These are phyloP conservation scores for Solanum okadae DNA, from an alignment of 257 asterid genomes.

Conservation along the genomic window DNA sequence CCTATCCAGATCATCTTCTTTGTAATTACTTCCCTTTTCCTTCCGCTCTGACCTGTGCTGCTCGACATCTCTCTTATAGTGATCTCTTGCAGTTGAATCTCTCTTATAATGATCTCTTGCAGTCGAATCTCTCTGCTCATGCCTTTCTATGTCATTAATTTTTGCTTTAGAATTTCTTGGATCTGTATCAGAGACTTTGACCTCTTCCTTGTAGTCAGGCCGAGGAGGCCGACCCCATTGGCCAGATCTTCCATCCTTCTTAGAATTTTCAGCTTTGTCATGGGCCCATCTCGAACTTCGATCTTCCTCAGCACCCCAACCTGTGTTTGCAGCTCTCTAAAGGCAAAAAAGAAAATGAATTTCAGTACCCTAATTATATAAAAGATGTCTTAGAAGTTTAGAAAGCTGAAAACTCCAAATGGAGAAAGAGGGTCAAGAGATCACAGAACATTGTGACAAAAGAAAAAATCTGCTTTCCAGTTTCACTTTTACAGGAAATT, in stretches of 20 bases:
- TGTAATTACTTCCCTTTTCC: conserved; percentile 11
- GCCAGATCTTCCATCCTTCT: conserved; percentile 23
- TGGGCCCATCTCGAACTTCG: conserved; percentile 39
- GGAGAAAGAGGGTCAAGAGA: background rate
- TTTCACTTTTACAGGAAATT: background rate
- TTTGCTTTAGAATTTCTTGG: conserved; percentile 14
- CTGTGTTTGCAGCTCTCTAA: conserved; percentile 95
- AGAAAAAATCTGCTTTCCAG: background rate
- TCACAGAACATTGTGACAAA: background rate
- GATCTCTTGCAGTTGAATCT: conserved; percentile 14
- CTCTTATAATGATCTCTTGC: conserved; percentile 17
- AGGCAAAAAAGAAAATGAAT: background rate
- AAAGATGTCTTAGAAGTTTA: background rate
- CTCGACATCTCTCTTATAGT: conserved; percentile 14
- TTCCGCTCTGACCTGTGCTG: conserved; percentile 6
- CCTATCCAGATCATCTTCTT: conserved; percentile 16
- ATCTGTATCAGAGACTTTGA: conserved; percentile 15
- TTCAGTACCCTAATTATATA: background rate
- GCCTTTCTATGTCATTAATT: conserved; percentile 3
- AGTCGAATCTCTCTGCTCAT: conserved; percentile 4
- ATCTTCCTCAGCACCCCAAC: conserved; percentile 92
- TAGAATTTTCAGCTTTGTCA: conserved; percentile 38
- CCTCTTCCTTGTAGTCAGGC: conserved; percentile 16
- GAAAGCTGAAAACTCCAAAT: background rate
- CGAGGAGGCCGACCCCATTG: conserved; percentile 16